Conservation (phyloP, 306 rosid genomes). For the Cicer cuneatum region DNA sequence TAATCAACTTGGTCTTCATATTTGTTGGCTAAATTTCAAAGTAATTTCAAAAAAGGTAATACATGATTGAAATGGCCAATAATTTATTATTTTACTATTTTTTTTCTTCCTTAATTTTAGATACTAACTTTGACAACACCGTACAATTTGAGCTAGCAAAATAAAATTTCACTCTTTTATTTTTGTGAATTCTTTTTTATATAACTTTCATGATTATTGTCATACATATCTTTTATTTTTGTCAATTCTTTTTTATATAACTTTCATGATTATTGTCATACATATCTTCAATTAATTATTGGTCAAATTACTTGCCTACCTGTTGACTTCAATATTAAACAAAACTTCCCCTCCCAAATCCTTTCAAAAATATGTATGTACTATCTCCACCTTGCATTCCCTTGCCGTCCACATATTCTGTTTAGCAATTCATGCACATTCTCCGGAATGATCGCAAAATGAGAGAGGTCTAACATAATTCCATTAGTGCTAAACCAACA, state of each 20-base stretch:
- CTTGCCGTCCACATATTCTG: constrained; percentile 46
- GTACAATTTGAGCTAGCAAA: background rate
- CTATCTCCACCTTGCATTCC: constrained; percentile 23
- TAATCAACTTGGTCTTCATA: background rate
- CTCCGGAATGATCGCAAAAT: constrained; percentile 32
- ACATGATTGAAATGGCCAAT: no score
- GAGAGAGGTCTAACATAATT: constrained; percentile 26
- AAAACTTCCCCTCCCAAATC: background rate
- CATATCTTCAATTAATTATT: constrained; percentile 35
- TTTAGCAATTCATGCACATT: constrained; percentile 36
- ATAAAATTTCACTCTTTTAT: background rate
- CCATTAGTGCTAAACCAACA: constrained; percentile 37
- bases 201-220: constrained; percentile 7
- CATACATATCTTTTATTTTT: constrained; percentile 10
- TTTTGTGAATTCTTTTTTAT: background rate
- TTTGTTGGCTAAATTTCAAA: background rate
- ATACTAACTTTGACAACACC: background rate
- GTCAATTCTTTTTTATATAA: background rate
- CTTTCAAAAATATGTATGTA: background rate
- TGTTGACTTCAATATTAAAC: constrained; percentile 45
- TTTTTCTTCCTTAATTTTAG: no score
- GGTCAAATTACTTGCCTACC: constrained; percentile 53
- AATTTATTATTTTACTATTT: background rate
- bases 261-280: constrained; percentile 11
- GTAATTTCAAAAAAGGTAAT: no score